These are phyloP conservation scores for Suillus alpinus DNA, from an alignment of 768 basidiomycete genomes.

Conservation along the genomic window DNA sequence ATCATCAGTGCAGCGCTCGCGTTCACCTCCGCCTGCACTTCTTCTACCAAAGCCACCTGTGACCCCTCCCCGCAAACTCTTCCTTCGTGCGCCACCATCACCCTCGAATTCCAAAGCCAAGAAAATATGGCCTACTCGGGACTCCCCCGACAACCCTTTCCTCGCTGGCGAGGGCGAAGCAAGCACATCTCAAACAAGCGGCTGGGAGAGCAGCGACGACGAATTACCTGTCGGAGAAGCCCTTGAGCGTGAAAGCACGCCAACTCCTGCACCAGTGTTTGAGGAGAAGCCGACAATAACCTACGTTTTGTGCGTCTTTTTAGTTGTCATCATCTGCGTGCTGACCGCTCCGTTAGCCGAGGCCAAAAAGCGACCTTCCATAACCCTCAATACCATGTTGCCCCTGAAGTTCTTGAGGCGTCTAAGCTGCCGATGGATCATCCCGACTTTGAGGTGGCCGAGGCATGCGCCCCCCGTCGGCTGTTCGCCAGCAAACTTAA, in stretches of 20 bases:
- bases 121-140: constrained; percentile 40
- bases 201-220: constrained; percentile 35
- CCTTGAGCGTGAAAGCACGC: constrained; percentile 35
- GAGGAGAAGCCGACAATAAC: constrained; percentile 63
- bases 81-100: constrained; percentile 22
- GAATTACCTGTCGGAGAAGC: constrained; percentile 32
- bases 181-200: constrained; percentile 13
- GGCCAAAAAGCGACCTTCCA: constrained; percentile 60
- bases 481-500: constrained; percentile 47
- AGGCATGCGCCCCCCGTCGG: constrained; percentile 52
- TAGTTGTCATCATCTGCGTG: background rate
- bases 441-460: constrained; percentile 61
- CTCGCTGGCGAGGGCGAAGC: constrained; percentile 40
- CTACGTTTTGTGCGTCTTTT: constrained; percentile 65
- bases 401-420: constrained; percentile 37
- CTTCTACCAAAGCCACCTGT: constrained; percentile 14
- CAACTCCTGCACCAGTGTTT: constrained; percentile 30
- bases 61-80: constrained; percentile 22
- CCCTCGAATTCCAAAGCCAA: constrained; percentile 34
- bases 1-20: constrained; percentile 20
- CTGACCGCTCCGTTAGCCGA: constrained; percentile 45
- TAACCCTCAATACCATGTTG: constrained; percentile 60
- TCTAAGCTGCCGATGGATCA: constrained; percentile 59
- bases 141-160: constrained; percentile 75
- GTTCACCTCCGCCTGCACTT: constrained; percentile 9